phyloP scores from a whole-genome alignment of 2,329 filamentous ascomycete genomes.

The Chaetomiaceae sp. region DNA sequence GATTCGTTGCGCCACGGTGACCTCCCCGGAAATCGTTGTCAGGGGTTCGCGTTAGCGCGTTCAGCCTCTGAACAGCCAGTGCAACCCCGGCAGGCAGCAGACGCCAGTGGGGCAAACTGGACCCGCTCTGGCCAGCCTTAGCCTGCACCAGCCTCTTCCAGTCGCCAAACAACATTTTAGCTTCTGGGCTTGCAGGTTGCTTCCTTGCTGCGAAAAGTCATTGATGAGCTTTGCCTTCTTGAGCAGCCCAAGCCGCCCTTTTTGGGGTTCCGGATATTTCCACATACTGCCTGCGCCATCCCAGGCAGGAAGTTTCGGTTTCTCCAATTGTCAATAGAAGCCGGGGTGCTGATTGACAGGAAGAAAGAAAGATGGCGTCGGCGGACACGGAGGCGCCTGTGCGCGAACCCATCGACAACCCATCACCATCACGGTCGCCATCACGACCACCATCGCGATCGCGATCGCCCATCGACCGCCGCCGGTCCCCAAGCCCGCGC shows the following conservation, averaged over 20 bases:
- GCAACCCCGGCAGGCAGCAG: no score
- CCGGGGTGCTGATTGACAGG: background rate
- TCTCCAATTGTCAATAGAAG: background rate
- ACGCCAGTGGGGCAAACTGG: no score
- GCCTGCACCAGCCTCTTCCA: no score
- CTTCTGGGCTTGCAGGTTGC: background rate
- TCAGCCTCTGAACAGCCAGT: background rate
- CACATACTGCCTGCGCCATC: background rate
- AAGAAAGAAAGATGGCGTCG: conserved; percentile 21
- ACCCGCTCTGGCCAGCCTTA: no score
- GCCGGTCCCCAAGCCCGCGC: conserved; percentile 12
- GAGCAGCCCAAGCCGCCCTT: no score
- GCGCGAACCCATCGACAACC: conserved; percentile 23
- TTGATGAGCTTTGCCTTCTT: no score
- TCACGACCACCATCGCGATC: background rate
- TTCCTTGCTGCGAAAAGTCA: background rate
- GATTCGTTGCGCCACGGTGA: conserved; percentile 19
- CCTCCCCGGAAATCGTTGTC: conserved; percentile 13
- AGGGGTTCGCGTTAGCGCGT: conserved; percentile 21
- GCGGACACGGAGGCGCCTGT: conserved; percentile 20
- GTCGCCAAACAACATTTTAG: no score
- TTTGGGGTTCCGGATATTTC: background rate
- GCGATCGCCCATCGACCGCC: conserved; percentile 5
- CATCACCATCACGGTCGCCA: background rate
- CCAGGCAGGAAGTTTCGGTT: background rate